Percentiles rank a stretch among this genome's conserved stretches.
Evolutionary conservation across 345 rosid species (phyloP).

Genomic region (Populus davidiana): DNA sequence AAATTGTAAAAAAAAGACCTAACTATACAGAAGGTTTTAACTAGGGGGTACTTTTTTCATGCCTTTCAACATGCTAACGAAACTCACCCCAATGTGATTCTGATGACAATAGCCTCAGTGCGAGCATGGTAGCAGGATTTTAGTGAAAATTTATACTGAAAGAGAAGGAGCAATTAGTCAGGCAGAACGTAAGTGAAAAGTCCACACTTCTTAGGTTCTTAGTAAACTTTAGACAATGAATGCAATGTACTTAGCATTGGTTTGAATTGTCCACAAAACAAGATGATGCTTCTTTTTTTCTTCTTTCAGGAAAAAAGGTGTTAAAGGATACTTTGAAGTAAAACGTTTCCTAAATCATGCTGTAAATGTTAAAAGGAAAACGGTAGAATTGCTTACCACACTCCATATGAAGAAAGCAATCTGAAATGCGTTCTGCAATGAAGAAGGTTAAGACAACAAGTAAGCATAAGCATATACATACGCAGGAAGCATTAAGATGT

Average conservation of each 20-base stretch:
- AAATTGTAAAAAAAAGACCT: not conserved
- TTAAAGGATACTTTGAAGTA: not conserved
- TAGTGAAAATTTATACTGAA: constrained; percentile 58
- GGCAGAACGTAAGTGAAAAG: not conserved
- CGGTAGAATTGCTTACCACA: constrained; percentile 43
- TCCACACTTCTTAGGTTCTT: too few relatives aligned
- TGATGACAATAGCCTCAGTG: constrained; percentile 51
- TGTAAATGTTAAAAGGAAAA: not conserved
- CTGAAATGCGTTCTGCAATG: constrained; percentile 79
- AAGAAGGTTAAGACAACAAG: not conserved
- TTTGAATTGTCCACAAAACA: too few relatives aligned
- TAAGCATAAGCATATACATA: not conserved
- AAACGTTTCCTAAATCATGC: not conserved
- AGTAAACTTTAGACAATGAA: too few relatives aligned
- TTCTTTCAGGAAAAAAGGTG: not conserved
- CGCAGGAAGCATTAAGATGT: not conserved
- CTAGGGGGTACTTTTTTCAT: not conserved
- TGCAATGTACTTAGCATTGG: too few relatives aligned
- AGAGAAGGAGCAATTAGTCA: not conserved
- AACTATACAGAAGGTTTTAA: not conserved
- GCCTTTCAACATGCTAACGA: not conserved
- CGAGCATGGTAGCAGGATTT: constrained; percentile 57
- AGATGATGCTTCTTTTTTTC: not conserved
- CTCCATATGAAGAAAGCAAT: constrained; percentile 83
- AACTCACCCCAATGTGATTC: constrained; percentile 78